Evolutionary conservation across 2,329 filamentous ascomycete genomes (phyloP), one percentile per base, ranked within the genome.

Genomic region (Stagonosporopsis cucurbitacearum): DNA sequence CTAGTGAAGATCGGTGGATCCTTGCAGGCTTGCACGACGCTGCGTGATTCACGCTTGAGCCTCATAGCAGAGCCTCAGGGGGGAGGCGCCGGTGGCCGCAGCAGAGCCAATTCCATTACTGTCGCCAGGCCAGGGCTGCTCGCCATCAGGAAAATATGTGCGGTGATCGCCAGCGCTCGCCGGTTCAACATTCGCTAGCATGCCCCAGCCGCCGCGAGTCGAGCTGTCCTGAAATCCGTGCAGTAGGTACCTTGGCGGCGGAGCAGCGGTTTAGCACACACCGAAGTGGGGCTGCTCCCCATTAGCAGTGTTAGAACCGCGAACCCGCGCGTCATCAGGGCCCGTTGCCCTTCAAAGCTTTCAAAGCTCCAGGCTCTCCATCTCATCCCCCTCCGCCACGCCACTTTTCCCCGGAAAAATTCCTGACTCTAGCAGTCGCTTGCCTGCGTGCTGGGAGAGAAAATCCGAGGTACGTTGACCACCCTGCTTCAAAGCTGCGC

Each of bases 321-420:
- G 36, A 40, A 51, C 47, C 37, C 54, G 48, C 54, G 48, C 54
- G 54, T 57, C 54, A 57, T 57, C 33, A 43, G 36, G 37, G 30
- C 15, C 20, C 25, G 44, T 22, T 26, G 48, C 28, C 54, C 32
- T 57, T 57, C 49, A 57, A 57, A 57, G 54, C 54, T 49, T 57
- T 52, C 44, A 39, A 6, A 33, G 25, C 39, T 41, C 49, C 54
- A 49, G 39, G 45, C 44, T 51, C 54, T 53, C 54, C 49, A 45
- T 49, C 44, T 53, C 33, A 35, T 40, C 12, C 49, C 41, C 33
- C n/a, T 57, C 53, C 54, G 44, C 54, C 49, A 40, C 54, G 54
- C 49, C 44, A 35, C 44, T 28, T 19, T 52, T 48, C 49, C 49
- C 54, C 54, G 54, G 54, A 57, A 57, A 57, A 57, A 44, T 57